Evolutionary conservation across 164 flowering plant species (phyloP), one percentile per base, ranked within the genome.

Genomic region (Santalum album): DNA sequence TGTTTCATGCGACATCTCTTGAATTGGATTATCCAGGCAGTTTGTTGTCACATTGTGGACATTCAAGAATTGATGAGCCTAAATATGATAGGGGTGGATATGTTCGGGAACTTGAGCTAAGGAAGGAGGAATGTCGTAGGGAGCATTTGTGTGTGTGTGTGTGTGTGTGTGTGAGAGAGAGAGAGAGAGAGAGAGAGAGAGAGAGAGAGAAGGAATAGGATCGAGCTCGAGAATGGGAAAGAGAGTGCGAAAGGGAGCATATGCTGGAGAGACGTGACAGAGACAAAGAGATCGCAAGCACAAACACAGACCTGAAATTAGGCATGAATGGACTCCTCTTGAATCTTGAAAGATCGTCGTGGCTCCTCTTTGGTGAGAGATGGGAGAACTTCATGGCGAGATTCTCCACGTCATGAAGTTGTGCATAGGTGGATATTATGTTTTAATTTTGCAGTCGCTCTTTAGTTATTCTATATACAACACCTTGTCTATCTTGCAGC

Each of bases 341-440:
- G 87, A 71, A 57, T 64, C 49, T 75, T 86, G 17, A 77, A 64
- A 73, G 96, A 86, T 35, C 90, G 68, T 0, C 82, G 69, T 63
- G 82, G 71, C 56, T 63, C 95, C 40, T 79, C 86, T 54, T 54
- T 76, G 69, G 15, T 60, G 2, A 80, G 73, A 68, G 90, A 84
- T 43, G 78, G 63, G 40, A 72, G 70, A 73, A 50, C 80, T 25
- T 23, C 54, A 56, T 75, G 81, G 38, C 77, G 77, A 54, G 89
- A 77, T 53, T 75, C 95, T 1, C 96, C 89, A 22, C 87, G 71
- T 49, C 83, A 53, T 40, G 95, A 84, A 66, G 75, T 78, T 65
- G 60, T 55, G 49, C 84, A 83, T 84, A 94, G 99, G 99, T 94
- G 85, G 94, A 80, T 67, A 71, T 72, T 77, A 71, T 68, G 75